Evolutionary conservation across 2,329 filamentous ascomycete genomes (phyloP).

Genomic region (Neophaeococcomyces mojaviensis): DNA sequence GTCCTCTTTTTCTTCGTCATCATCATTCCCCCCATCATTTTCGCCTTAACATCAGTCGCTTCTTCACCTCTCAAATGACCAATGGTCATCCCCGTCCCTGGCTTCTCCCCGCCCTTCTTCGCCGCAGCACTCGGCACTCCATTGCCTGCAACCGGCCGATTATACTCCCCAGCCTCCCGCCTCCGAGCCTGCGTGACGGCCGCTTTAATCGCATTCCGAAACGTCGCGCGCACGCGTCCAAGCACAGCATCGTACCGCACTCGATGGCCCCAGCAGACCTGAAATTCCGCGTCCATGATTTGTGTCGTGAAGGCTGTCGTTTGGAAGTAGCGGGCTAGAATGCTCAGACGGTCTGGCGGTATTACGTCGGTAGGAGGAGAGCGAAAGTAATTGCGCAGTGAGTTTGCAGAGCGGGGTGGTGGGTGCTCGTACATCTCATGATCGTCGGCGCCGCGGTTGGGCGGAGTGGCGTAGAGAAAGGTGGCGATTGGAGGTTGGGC

Average conservation of each 20-base stretch:
- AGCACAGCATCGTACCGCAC: conserved; percentile 4
- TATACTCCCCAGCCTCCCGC: conserved; percentile 6
- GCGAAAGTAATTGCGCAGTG: not conserved
- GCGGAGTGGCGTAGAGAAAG: conserved; percentile 4
- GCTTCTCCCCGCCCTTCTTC: not conserved
- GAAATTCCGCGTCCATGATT: conserved; percentile 5
- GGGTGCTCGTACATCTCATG: not conserved
- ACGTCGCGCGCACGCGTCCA: not conserved
- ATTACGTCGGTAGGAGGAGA: not conserved
- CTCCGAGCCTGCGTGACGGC: conserved; percentile 3
- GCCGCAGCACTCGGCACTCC: not conserved
- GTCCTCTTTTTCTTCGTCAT: not conserved
- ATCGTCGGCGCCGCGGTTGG: not conserved
- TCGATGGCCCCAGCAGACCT: conserved; percentile 1
- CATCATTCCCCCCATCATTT: too few species aligned
- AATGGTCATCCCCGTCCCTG: not conserved
- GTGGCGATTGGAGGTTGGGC: not conserved
- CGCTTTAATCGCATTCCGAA: conserved; percentile 2
- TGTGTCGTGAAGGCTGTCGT: not conserved
- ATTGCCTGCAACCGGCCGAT: not conserved
- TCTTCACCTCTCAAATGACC: not conserved
- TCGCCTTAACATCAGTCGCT: not conserved
- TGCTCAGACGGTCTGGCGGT: not conserved
- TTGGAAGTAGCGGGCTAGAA: conserved; percentile 3
- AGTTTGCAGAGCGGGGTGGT: not conserved